Evolutionary conservation across 192 early-diverging fungal genomes (phyloP).

Genomic region (Backusella luteola): DNA sequence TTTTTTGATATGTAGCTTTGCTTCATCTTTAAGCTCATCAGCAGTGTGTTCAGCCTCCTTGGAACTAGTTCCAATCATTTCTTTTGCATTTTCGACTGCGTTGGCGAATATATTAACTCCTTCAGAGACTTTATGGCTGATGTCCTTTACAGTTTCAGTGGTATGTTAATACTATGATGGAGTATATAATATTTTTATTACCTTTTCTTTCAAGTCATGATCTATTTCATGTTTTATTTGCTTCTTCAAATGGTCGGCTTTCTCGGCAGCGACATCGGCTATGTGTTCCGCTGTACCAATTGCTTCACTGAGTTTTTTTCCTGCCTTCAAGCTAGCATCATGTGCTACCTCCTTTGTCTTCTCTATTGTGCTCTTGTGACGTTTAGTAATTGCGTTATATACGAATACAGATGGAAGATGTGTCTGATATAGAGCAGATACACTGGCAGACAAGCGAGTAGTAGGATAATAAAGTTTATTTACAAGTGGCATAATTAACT

Average conservation of each 20-base stretch:
- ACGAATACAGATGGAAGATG: not conserved
- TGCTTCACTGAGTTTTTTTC: not conserved
- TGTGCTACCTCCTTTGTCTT: not conserved
- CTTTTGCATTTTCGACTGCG: slow-evolving; percentile 23
- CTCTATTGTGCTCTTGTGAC: not conserved
- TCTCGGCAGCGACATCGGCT: not conserved
- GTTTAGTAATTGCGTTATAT: not conserved
- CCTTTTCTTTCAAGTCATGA: not conserved
- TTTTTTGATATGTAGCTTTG: not conserved
- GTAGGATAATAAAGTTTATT: not conserved
- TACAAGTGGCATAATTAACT: not conserved
- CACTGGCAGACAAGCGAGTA: not conserved
- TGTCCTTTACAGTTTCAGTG: slow-evolving; percentile 23
- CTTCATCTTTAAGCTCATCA: slow-evolving; percentile 8
- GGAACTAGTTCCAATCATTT: slow-evolving; percentile 16
- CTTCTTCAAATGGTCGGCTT: not conserved
- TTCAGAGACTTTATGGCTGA: slow-evolving; percentile 24
- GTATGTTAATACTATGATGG: not conserved
- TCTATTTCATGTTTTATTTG: not conserved
- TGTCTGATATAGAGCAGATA: not conserved
- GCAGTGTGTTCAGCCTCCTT: slow-evolving; percentile 16
- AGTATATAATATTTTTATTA: not conserved
- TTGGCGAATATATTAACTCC: slow-evolving; percentile 1
- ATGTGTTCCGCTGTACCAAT: not conserved
- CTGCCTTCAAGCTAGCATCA: not conserved